Base-by-base conservation (phyloP, 495 filamentous ascomycete species). In the Podospora tetraspora region DNA sequence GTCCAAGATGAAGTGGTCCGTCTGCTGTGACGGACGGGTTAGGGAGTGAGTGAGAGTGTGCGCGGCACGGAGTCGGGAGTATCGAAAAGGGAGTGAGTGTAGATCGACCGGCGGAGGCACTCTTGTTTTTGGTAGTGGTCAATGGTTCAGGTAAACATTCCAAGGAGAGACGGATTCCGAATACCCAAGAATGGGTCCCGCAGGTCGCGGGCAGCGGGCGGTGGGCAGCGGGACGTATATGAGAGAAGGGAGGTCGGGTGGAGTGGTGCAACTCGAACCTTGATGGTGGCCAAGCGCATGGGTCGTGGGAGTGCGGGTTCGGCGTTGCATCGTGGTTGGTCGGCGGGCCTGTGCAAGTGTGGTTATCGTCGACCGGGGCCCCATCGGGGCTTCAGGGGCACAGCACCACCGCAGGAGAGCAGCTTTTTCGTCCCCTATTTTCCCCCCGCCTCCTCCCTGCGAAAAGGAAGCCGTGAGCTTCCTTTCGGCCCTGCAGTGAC, bases 161-260 rank as follows among this genome's bases (percentile, higher is more conserved):
- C 65, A 60, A 66, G 65, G 65, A 52, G 58, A 66, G 57, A 23
- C 57, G 22, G 34, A 66, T 66, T 66, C 65, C 65, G 65, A 43
- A 32, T n/a, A 61, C 29, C 64, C 65, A 66, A 66, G 58, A 66
- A 66, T 30, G 65, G 58, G 37, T 37, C 21, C 21, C 34, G 34
- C 34, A 43, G 34, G 34, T 43, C n/a, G 34, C 34, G 34, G 13
- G 25, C 57, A 12, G 11, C 24, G 37, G 57, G 37, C 60, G 61
- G 32, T 29, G 65, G 65, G 65, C 65, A 27, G 57, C 57, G 27
- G 58, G 65, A 66, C 58, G 57, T 66, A 61, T 66, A 66, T 66
- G 58, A 34, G 57, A 61, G 27, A 66, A 43, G 58, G 65, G 57
- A 66, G 58, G 22, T 22, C 24, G 19, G 64, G 64, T 59, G 57